These are phyloP conservation scores for Ustilago vetiveriae DNA, from an alignment of 1,284 basidiomycete species.

Conservation along the genomic window DNA sequence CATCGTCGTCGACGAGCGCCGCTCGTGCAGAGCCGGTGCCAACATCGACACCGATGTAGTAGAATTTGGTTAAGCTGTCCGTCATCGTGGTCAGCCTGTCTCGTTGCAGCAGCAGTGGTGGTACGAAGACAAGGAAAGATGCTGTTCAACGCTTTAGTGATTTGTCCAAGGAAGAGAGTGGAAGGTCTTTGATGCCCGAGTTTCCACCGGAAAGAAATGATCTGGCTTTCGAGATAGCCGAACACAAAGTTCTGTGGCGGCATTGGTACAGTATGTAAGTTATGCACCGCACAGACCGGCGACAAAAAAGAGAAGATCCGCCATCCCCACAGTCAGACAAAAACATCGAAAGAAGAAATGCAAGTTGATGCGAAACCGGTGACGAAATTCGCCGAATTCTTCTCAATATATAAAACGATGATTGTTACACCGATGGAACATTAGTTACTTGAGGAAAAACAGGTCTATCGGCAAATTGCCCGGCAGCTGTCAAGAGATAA, in stretches of 20 bases:
- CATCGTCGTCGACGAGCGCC: slow-evolving; percentile 79
- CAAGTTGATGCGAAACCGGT: no score
- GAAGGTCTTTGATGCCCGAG: no score
- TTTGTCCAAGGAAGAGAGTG: no score
- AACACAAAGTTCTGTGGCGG: not conserved
- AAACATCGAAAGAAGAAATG: not conserved
- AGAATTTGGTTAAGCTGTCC: slow-evolving; percentile 42
- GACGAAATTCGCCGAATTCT: slow-evolving; percentile 23
- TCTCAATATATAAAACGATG: no score
- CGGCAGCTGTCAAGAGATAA: not conserved
- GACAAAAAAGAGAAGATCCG: no score
- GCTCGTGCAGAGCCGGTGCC: slow-evolving; percentile 95
- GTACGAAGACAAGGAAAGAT: not conserved
- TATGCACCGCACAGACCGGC: not conserved
- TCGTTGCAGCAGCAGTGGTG: not conserved
- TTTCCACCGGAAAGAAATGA: no score
- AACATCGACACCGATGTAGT: slow-evolving; percentile 74
- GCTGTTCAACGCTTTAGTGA: not conserved
- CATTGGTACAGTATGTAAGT: no score
- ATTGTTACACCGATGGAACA: slow-evolving; percentile 7
- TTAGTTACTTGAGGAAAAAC: no score
- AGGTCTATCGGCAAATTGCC: slow-evolving; percentile 13
- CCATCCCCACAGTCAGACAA: slow-evolving; percentile 2
- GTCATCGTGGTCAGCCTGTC: slow-evolving; percentile 7
- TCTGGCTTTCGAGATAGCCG: not conserved